Base-by-base conservation (phyloP, 2,329 filamentous ascomycete genomes). In the Clarireedia monteithiana region DNA sequence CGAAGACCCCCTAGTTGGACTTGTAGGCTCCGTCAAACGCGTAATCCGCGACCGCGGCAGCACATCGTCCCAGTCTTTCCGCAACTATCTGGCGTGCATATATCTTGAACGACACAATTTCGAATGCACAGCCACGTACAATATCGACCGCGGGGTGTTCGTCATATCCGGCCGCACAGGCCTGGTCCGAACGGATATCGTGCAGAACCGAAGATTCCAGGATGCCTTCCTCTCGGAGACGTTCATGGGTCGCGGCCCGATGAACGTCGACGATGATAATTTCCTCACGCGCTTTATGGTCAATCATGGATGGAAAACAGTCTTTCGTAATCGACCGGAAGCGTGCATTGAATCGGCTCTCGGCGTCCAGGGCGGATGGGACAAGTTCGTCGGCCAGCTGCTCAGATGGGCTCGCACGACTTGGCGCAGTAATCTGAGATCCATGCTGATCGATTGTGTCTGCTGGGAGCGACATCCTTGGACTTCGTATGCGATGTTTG, bases 71-170 rank as follows among this genome's bases (percentile, higher is more conserved):
- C 50, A 58, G 20, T 60, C 53, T 10, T 54, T 64, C 5, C 42
- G 58, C n/a, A 83, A 85, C 67, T 75, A 82, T 64, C 70, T 85
- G 17, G 81, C 78, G 0, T 77, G 76, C 30, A 66, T 75, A n/a
- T 84, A 85, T 64, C 74, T 86, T 1, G 75, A 80, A 61, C 77
- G 82, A 0, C 80, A 84, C 66, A 84, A 84, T 64, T 85, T 79
- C 65, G 82, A 85, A 63, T 78, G 81, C 52, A 74, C 77, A 0
- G 72, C 79, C 0, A 78, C 77, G 6, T 80, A 79, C 58, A 71
- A 75, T 6, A 69, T 85, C 9, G 82, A 85, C 56, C 80, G 80
- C 7, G 80, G 79, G 9, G 73, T 82, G 20, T 83, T 80, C 49
- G 78, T 81, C 1, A 71, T 85, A 2, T 83, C 80, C 0, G 79